Conservation (phyloP, 2,329 filamentous ascomycete genomes). For the Neonectria sp. region DNA sequence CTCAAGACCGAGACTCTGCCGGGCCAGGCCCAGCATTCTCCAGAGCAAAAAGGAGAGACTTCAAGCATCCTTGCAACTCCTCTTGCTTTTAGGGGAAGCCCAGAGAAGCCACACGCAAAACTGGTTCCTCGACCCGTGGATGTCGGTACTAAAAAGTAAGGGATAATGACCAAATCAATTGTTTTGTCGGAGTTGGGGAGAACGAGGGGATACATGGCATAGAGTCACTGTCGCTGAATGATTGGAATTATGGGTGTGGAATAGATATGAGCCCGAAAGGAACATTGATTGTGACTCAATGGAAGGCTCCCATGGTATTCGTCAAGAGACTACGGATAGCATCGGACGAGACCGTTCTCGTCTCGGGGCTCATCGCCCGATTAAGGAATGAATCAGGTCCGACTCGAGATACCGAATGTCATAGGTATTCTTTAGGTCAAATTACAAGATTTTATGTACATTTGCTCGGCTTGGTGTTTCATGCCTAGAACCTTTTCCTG, state of each 20-base stretch:
- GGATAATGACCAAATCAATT: conserved; percentile 32
- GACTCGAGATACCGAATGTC: conserved; percentile 7
- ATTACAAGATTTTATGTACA: conserved; percentile 30
- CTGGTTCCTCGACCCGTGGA: conserved; percentile 50
- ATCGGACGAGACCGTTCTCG: background rate
- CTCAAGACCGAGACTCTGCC: conserved; percentile 15
- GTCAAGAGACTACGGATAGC: background rate
- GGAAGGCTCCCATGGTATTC: background rate
- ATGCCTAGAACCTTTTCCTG: conserved; percentile 12
- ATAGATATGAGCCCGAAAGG: conserved; percentile 39
- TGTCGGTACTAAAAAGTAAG: conserved; percentile 50
- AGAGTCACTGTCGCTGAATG: conserved; percentile 37
- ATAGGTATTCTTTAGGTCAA: conserved; percentile 27
- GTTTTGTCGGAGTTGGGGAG: conserved; percentile 47
- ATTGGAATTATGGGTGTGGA: conserved; percentile 33
- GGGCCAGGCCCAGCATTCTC: conserved; percentile 24
- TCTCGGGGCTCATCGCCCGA: conserved; percentile 6
- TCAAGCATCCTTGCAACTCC: conserved; percentile 58
- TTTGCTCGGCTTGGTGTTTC: conserved; percentile 8
- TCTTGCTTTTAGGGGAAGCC: conserved; percentile 73
- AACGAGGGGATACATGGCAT: conserved; percentile 40
- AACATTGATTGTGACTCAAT: conserved; percentile 17
- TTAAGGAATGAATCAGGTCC: conserved; percentile 11
- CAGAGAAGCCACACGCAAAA: conserved; percentile 66
- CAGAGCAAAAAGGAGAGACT: conserved; percentile 46